A percentile compares a stretch with the other conserved stretches of the same genome.
phyloP scores from a whole-genome alignment of 2,329 filamentous ascomycete genomes.

The Dactylonectria macrodidyma region DNA sequence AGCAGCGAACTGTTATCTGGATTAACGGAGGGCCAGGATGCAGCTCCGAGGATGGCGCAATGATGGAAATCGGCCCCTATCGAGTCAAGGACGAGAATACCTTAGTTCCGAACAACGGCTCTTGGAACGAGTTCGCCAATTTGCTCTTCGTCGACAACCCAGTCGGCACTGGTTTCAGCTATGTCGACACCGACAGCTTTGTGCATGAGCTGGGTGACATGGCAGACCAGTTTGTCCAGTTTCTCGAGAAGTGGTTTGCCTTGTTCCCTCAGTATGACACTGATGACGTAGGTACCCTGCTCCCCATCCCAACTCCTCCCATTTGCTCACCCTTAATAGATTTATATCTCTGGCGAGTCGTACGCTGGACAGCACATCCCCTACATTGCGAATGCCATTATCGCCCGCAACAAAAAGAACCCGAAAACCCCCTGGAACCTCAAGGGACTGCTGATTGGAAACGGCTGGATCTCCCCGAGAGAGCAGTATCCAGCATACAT shows the following conservation, averaged over 20 bases:
- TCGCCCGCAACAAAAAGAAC: slow-evolving; percentile 84
- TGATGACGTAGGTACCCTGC: slow-evolving; percentile 84
- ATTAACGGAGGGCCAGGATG: slow-evolving; percentile 97
- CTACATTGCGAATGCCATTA: slow-evolving; percentile 92
- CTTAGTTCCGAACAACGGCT: slow-evolving; percentile 89
- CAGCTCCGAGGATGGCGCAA: slow-evolving; percentile 94
- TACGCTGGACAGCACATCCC: slow-evolving; percentile 98
- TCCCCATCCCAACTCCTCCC: neutral
- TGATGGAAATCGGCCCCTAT: slow-evolving; percentile 98
- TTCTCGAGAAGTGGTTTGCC: slow-evolving; percentile 91
- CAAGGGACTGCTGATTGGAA: slow-evolving; percentile 91
- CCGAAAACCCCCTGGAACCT: slow-evolving; percentile 77
- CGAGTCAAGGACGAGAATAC: slow-evolving; percentile 81
- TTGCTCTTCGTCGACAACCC: slow-evolving; percentile 97
- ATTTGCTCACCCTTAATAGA: slow-evolving; percentile 63
- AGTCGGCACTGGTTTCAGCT: slow-evolving; percentile 96
- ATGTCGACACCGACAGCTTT: slow-evolving; percentile 91
- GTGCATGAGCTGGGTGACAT: slow-evolving; percentile 89
- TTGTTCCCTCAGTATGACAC: slow-evolving; percentile 92
- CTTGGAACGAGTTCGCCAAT: slow-evolving; percentile 99
- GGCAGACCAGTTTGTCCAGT: slow-evolving; percentile 88
- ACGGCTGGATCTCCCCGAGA: slow-evolving; percentile 93
- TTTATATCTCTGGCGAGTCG: slow-evolving; percentile 96
- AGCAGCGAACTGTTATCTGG: slow-evolving; percentile 94
- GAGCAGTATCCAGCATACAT: slow-evolving; percentile 94